Conservation (phyloP, 140 eudicot genomes). For the Flaveria floridana region DNA sequence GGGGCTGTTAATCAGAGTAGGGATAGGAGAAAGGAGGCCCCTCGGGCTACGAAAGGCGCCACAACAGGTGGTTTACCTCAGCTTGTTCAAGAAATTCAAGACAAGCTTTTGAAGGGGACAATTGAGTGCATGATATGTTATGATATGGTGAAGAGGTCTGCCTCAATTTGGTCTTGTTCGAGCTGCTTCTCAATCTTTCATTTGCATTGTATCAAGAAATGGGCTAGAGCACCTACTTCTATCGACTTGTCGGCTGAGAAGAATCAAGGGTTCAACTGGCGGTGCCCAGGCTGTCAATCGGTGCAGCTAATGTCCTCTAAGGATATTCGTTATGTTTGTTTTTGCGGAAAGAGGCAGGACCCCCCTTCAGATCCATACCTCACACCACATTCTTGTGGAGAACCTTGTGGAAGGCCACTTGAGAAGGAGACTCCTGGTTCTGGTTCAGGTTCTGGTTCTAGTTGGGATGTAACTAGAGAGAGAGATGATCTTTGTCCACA, state of each 20-base stretch:
- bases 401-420: slow-evolving; percentile 82
- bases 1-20: slow-evolving; percentile 35
- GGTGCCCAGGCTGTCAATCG: slow-evolving; percentile 96
- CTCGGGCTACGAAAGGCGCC: too few species aligned
- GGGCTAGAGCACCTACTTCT: slow-evolving; percentile 96
- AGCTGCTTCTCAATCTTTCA: slow-evolving; percentile 87
- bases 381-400: slow-evolving; percentile 96
- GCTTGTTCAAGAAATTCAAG: slow-evolving; percentile 92
- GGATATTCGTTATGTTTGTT: slow-evolving; percentile 74
- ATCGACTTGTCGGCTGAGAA: slow-evolving; percentile 73
- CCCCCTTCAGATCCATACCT: slow-evolving; percentile 82
- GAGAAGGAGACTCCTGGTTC: slow-evolving; percentile 49
- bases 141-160: slow-evolving; percentile 88
- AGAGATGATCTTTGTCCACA: slow-evolving; percentile 78
- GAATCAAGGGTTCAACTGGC: slow-evolving; percentile 86
- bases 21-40: slow-evolving; percentile 39
- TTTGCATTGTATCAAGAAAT: slow-evolving; percentile 74
- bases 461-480: slow-evolving; percentile 31
- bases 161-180: slow-evolving; percentile 87
- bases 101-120: slow-evolving; percentile 61
- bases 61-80: slow-evolving; percentile 48
- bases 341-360: slow-evolving; percentile 84
- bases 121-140: slow-evolving; percentile 96
- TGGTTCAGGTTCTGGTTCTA: background rate
- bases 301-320: slow-evolving; percentile 78